Conservation (phyloP, 768 basidiomycete genomes). For the Amanita phalloides region DNA sequence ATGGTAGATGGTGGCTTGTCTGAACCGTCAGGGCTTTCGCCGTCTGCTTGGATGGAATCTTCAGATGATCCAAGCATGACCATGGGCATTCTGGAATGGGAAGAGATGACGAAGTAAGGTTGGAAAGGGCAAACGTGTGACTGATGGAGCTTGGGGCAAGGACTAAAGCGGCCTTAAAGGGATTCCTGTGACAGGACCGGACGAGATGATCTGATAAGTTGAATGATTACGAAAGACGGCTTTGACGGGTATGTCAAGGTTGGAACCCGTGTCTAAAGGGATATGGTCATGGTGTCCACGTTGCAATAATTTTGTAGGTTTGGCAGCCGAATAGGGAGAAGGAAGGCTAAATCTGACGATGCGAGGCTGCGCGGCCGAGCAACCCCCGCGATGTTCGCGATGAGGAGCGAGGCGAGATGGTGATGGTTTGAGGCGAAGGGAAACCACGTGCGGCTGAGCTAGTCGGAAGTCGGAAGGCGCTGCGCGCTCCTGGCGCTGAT, state of each 20-base stretch:
- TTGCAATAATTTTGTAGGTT: conserved; percentile 19
- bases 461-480: neutral
- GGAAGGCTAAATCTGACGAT: neutral
- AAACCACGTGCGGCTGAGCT: neutral
- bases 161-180: conserved; percentile 3
- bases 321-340: conserved; percentile 3
- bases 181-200: conserved; percentile 2
- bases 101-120: conserved; percentile 1
- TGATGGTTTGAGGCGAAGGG: conserved; percentile 17
- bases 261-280: conserved; percentile 24
- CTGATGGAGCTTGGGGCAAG: neutral
- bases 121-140: conserved; percentile 4
- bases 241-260: conserved; percentile 10
- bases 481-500: neutral
- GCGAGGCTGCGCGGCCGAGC: conserved; percentile 6
- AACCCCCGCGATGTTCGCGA: conserved; percentile 15
- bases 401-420: conserved; percentile 11
- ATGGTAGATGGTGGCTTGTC: conserved; percentile 46
- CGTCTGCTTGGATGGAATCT: conserved; percentile 38
- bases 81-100: conserved; percentile 22
- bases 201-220: conserved; percentile 5
- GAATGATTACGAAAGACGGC: conserved; percentile 3
- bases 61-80: conserved; percentile 36
- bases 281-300: conserved; percentile 32
- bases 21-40: conserved; percentile 45